phyloP scores from a whole-genome alignment of 805 yeast species.

The Teunomyces barrocoloradensis region DNA sequence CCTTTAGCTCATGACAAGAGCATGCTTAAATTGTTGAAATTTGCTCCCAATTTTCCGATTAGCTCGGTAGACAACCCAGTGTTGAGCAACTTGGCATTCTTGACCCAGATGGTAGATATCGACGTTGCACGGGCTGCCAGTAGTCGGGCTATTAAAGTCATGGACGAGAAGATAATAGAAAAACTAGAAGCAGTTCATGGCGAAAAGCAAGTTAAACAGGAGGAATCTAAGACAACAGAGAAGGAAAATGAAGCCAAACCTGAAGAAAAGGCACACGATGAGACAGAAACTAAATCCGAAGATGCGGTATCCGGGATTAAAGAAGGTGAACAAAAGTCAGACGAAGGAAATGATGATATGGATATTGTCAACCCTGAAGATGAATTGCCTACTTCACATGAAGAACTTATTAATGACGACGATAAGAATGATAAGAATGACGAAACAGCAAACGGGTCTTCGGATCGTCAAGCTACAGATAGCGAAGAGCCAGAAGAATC shows the following conservation, averaged over 20 bases:
- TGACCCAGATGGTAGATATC: slow-evolving; percentile 82
- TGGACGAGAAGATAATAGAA: slow-evolving; percentile 42
- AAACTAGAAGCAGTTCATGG: slow-evolving; percentile 36
- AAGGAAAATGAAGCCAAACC: slow-evolving; percentile 7
- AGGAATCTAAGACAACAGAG: slow-evolving; percentile 4
- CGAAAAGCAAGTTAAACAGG: slow-evolving; percentile 6
- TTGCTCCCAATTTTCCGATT: slow-evolving; percentile 80
- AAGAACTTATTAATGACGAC: slow-evolving; percentile 2
- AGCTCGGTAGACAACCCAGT: slow-evolving; percentile 90
- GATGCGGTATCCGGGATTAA: background rate
- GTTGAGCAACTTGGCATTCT: slow-evolving; percentile 84
- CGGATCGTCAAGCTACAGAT: background rate
- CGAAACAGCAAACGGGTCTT: slow-evolving; percentile 3
- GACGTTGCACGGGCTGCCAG: slow-evolving; percentile 84
- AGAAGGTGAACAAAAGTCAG: slow-evolving; percentile 7
- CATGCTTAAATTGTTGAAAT: slow-evolving; percentile 71
- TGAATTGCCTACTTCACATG: slow-evolving; percentile 3
- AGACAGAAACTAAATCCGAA: slow-evolving; percentile 5
- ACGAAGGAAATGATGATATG: slow-evolving; percentile 13
- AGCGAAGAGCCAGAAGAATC: slow-evolving; percentile 14
- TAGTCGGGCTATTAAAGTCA: slow-evolving; percentile 50
- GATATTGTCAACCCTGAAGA: slow-evolving; percentile 9
- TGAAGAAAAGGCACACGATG: slow-evolving; percentile 9
- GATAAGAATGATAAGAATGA: slow-evolving; percentile 9
- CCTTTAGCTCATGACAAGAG: slow-evolving; percentile 37